Conservation (phyloP, 192 early-diverging fungal species). For the Cetraspora pellucida region DNA sequence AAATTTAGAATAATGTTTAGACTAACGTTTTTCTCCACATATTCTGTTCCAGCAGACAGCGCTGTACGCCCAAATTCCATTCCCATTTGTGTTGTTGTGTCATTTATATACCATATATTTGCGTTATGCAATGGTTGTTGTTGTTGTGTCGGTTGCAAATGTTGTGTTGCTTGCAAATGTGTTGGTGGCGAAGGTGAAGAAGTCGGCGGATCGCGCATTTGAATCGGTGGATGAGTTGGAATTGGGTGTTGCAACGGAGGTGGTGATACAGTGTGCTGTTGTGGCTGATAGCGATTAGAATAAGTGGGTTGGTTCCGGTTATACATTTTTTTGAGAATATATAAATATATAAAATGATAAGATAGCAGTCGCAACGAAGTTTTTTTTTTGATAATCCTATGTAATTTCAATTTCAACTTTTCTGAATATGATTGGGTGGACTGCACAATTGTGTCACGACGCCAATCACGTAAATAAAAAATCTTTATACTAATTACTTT, state of each 20-base stretch:
- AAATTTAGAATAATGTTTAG: not conserved
- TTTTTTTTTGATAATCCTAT: not conserved
- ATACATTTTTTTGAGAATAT: conserved; percentile 1
- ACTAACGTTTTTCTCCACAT: conserved; percentile 89
- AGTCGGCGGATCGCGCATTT: conserved; percentile 49
- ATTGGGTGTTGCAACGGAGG: conserved; percentile 65
- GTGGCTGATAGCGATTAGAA: conserved; percentile 3
- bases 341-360: not conserved
- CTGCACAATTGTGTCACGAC: not conserved
- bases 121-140: conserved; percentile 29
- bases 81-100: conserved; percentile 85
- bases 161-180: not conserved
- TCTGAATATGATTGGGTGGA: not conserved
- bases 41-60: conserved; percentile 79
- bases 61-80: conserved; percentile 92
- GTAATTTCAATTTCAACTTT: no score
- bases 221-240: conserved; percentile 61
- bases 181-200: conserved; percentile 47
- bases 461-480: no score
- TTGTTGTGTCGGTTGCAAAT: conserved; percentile 15
- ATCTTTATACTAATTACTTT: no score
- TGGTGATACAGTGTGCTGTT: conserved; percentile 47
- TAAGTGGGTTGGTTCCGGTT: not conserved
- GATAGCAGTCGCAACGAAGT: not conserved
- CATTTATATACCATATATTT: conserved; percentile 48